Evolutionary conservation across 305 asterid species (phyloP).

Genomic region (Caryopteris hybrid): DNA sequence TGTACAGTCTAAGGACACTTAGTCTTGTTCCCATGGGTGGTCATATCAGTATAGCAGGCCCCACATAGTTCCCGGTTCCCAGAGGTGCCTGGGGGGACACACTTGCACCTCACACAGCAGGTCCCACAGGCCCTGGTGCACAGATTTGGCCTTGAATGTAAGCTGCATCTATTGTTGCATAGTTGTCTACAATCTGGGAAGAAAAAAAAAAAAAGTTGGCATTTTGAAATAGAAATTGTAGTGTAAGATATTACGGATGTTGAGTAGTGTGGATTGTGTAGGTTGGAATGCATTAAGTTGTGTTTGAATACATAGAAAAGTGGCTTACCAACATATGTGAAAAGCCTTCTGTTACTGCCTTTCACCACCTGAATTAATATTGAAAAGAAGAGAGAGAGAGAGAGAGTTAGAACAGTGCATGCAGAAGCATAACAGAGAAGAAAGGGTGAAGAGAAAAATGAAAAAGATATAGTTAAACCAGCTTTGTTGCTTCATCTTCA

Average conservation of each 20-base stretch:
- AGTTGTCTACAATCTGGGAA: conserved; percentile 45
- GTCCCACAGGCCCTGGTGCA: conserved; percentile 73
- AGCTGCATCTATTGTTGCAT: conserved; percentile 49
- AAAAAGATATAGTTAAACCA: not conserved
- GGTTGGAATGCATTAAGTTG: too few relatives aligned
- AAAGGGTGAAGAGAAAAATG: not conserved
- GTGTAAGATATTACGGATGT: too few relatives aligned
- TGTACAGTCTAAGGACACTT: conserved; percentile 51
- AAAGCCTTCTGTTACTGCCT: conserved; percentile 52
- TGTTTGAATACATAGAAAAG: too few relatives aligned
- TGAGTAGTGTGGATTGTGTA: too few relatives aligned
- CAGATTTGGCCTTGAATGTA: conserved; percentile 58
- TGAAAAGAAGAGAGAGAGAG: not conserved
- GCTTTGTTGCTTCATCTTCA: conserved; percentile 29
- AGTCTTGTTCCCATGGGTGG: conserved; percentile 53
- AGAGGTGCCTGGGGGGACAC: conserved; percentile 78
- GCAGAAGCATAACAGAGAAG: not conserved
- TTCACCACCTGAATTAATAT: conserved; percentile 40
- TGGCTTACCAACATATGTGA: conserved; percentile 46
- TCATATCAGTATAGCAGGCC: conserved; percentile 65
- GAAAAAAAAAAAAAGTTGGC: too few relatives aligned
- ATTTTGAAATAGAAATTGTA: too few relatives aligned
- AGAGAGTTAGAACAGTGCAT: not conserved
- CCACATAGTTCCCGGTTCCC: conserved; percentile 67
- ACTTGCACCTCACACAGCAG: conserved; percentile 72